phyloP scores from a whole-genome alignment of 495 filamentous ascomycete species.

The Letharia lupina region DNA sequence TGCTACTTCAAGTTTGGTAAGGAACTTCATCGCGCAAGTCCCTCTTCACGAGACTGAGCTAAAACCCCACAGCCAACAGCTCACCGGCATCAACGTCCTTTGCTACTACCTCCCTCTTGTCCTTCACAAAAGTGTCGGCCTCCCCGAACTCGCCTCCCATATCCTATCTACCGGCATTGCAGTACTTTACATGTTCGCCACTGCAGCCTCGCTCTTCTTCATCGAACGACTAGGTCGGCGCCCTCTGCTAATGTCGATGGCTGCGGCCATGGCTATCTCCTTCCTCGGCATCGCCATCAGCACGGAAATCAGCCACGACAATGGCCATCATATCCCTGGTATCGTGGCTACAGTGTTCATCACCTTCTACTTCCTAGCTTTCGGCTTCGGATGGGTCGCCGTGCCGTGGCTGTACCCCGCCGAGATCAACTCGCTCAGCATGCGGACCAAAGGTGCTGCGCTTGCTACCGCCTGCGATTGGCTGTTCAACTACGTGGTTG shows the following conservation, averaged over 20 bases:
- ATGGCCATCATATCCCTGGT: constrained; percentile 19
- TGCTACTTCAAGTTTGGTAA: constrained; percentile 20
- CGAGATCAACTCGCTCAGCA: constrained; percentile 52
- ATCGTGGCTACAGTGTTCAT: constrained; percentile 46
- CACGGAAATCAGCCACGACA: constrained; percentile 20
- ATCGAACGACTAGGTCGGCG: constrained; percentile 66
- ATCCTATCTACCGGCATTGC: constrained; percentile 69
- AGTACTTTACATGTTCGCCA: constrained; percentile 65
- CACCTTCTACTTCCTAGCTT: constrained; percentile 44
- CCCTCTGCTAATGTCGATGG: constrained; percentile 60
- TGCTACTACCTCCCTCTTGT: constrained; percentile 54
- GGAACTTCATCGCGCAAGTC: neutral
- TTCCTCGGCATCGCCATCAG: constrained; percentile 29
- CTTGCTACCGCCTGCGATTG: constrained; percentile 41
- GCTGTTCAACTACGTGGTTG: constrained; percentile 41
- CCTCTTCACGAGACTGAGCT: neutral
- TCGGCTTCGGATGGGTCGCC: constrained; percentile 54
- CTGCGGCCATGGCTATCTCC: constrained; percentile 30
- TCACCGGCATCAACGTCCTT: constrained; percentile 53
- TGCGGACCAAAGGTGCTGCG: constrained; percentile 48
- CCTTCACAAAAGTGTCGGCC: constrained; percentile 48
- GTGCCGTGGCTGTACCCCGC: constrained; percentile 46
- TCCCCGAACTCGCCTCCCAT: constrained; percentile 70
- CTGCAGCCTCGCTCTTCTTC: constrained; percentile 65
- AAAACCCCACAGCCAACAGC: constrained; percentile 30